These are phyloP conservation scores for Cryptosporidium meleagridis DNA, from an alignment of 169 alveolate species.

Conservation along the genomic window DNA sequence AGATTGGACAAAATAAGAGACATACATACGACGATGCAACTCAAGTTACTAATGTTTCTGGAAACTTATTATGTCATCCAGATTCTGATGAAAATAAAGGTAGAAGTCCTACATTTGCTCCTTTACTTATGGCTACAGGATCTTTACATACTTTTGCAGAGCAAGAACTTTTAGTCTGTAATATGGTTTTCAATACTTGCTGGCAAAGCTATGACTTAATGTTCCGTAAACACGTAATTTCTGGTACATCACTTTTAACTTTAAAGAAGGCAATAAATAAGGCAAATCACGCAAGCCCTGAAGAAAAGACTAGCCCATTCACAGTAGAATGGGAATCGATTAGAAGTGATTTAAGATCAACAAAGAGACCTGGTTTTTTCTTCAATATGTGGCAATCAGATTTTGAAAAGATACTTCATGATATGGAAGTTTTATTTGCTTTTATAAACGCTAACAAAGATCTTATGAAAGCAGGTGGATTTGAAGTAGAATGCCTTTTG, in stretches of 20 bases:
- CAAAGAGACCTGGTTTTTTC: conserved; percentile 15
- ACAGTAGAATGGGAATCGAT: conserved; percentile 73
- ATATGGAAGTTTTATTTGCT: conserved; percentile 73
- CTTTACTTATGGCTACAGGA: conserved; percentile 74
- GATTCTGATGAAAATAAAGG: conserved; percentile 30
- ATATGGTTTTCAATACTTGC: conserved; percentile 73
- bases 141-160: conserved; percentile 72
- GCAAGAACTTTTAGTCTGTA: conserved; percentile 64
- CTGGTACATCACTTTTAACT: conserved; percentile 67
- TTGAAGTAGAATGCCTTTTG: conserved; percentile 69
- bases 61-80: neutral
- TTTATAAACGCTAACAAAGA: conserved; percentile 70
- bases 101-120: conserved; percentile 75
- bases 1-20: conserved; percentile 20
- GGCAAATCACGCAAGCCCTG: conserved; percentile 72
- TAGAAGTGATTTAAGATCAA: conserved; percentile 60
- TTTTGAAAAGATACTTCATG: conserved; percentile 62
- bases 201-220: conserved; percentile 74
- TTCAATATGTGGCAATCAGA: conserved; percentile 74
- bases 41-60: neutral
- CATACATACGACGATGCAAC: conserved; percentile 68
- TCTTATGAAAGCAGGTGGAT: conserved; percentile 73
- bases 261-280: conserved; percentile 64
- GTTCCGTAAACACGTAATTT: conserved; percentile 67
- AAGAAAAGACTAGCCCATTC: conserved; percentile 58